phyloP scores from a whole-genome alignment of 2,329 filamentous ascomycete species.

The Apiospora aurea region DNA sequence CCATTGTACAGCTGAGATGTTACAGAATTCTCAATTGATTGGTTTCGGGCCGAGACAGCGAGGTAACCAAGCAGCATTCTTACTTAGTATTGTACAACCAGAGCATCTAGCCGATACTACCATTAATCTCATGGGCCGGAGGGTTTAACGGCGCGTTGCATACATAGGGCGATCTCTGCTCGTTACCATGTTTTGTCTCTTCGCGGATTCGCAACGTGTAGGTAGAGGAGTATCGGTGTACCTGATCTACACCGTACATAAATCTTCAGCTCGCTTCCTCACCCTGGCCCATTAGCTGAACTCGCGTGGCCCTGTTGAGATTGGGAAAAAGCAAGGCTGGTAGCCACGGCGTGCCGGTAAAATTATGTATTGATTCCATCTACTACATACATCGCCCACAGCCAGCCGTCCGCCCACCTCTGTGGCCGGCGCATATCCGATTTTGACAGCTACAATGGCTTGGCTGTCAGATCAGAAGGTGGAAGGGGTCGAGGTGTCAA shows the following conservation, averaged over 20 bases:
- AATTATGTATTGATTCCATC: constrained; percentile 1
- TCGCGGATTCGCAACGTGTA: neutral
- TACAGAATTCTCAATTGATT: neutral
- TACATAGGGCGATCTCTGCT: constrained; percentile 2
- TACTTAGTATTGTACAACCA: neutral
- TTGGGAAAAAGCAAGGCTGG: neutral
- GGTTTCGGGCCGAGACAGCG: constrained; percentile 1
- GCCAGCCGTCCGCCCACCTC: neutral
- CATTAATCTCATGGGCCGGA: neutral
- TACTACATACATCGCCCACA: neutral
- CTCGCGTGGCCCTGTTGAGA: constrained; percentile 13
- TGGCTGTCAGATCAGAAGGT: neutral
- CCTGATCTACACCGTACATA: constrained; percentile 19
- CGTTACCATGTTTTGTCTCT: constrained; percentile 14
- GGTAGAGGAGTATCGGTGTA: constrained; percentile 8
- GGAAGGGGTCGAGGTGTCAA: neutral
- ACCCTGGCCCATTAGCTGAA: constrained; percentile 2
- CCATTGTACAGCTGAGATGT: neutral
- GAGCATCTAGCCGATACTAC: constrained; percentile 1
- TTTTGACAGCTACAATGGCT: neutral
- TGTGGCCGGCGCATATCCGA: neutral
- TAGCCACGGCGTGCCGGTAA: neutral
- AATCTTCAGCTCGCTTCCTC: neutral
- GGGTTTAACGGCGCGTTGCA: constrained; percentile 17
- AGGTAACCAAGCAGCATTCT: neutral